These are phyloP conservation scores for Dalbergia cochinchinensis DNA, from an alignment of 306 rosid genomes.

Conservation along the genomic window DNA sequence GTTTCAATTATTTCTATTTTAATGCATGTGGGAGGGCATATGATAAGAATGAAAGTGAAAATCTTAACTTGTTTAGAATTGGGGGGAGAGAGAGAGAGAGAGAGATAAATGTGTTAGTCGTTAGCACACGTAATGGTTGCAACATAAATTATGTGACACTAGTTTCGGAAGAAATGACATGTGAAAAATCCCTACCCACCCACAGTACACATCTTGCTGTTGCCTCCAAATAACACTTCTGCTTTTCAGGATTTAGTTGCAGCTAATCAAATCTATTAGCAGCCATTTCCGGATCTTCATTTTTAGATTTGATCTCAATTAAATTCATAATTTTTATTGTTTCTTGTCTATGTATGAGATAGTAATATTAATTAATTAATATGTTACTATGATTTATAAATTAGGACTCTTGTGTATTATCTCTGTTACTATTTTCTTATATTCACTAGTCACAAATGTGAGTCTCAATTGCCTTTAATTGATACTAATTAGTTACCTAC, in stretches of 20 bases:
- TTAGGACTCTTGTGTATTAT: not conserved
- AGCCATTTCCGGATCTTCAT: constrained; percentile 47
- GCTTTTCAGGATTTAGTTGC: constrained; percentile 37
- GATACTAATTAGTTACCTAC: not conserved
- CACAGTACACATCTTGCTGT: constrained; percentile 31
- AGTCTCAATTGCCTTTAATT: not conserved
- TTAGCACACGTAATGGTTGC: constrained; percentile 25
- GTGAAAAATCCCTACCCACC: constrained; percentile 41
- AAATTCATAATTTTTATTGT: not conserved
- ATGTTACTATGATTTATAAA: not conserved
- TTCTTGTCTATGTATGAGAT: not conserved
- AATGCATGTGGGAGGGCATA: not conserved
- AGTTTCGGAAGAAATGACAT: constrained; percentile 50
- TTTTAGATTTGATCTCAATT: constrained; percentile 36
- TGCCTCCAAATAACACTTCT: constrained; percentile 29
- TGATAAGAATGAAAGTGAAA: not conserved
- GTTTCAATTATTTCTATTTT: not conserved
- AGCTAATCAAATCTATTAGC: constrained; percentile 41
- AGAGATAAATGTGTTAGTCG: constrained; percentile 6
- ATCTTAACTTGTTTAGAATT: not conserved
- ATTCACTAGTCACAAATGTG: not conserved
- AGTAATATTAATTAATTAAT: not conserved
- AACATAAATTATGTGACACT: constrained; percentile 15
- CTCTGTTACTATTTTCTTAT: not conserved
- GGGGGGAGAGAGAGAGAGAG: not conserved